Percentiles rank a stretch among this genome's conserved stretches.
Evolutionary conservation across 768 basidiomycete species (phyloP).

Genomic region (Tulasnella sp.): DNA sequence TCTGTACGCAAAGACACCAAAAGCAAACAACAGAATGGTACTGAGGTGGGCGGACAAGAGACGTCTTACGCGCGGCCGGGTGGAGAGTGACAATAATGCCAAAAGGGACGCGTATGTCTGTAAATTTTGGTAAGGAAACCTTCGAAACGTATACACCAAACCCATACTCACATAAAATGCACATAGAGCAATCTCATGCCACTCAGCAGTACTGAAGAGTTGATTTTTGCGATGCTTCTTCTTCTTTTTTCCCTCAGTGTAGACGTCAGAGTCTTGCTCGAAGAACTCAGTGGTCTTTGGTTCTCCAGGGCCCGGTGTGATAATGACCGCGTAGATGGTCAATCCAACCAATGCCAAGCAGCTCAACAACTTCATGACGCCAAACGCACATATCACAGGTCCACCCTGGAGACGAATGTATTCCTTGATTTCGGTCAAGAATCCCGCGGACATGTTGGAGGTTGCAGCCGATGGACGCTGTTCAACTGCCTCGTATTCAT

Average conservation of each 20-base stretch:
- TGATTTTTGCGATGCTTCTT: conserved; percentile 24
- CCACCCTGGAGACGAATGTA: conserved; percentile 38
- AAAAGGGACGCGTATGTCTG: conserved; percentile 37
- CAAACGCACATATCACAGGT: conserved; percentile 34
- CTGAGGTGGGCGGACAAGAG: conserved; percentile 36
- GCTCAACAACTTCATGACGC: conserved; percentile 34
- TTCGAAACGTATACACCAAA: neutral
- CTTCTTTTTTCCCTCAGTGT: conserved; percentile 16
- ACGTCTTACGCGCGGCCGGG: conserved; percentile 29
- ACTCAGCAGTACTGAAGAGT: conserved; percentile 24
- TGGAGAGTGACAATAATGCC: conserved; percentile 31
- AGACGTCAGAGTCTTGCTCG: conserved; percentile 11
- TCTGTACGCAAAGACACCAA: conserved; percentile 32
- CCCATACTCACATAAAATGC: conserved; percentile 26
- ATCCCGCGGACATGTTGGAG: neutral
- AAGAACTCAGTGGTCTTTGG: neutral
- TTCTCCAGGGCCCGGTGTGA: conserved; percentile 25
- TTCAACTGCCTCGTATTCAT: conserved; percentile 16
- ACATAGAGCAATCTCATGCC: conserved; percentile 25
- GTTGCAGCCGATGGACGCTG: neutral
- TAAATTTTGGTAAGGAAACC: neutral
- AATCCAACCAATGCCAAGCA: conserved; percentile 38
- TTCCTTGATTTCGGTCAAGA: conserved; percentile 25
- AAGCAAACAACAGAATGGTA: conserved; percentile 35
- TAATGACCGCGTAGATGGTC: conserved; percentile 33